Base-by-base conservation (phyloP, 352 stramenopile species). In the Achlya hypogyna region DNA sequence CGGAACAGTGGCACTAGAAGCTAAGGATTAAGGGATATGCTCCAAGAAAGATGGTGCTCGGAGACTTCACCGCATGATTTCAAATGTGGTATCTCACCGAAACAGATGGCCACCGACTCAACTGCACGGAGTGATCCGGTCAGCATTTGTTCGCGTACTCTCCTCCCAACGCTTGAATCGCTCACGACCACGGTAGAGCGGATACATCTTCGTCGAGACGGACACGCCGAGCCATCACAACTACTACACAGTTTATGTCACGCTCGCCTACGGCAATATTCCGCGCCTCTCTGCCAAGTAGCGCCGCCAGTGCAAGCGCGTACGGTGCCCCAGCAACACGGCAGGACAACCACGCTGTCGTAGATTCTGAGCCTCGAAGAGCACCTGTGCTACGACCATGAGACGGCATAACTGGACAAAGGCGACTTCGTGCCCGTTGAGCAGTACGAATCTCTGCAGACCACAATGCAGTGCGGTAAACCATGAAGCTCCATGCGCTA, bases 61-160 rank as follows among this genome's bases (percentile, higher is more conserved):
- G n/a, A n/a, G n/a, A n/a, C n/a, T n/a, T n/a, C n/a, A n/a, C n/a
- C n/a, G n/a, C n/a, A n/a, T n/a, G n/a, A n/a, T n/a, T n/a, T n/a
- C n/a, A n/a, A n/a, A n/a, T n/a, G n/a, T n/a, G n/a, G n/a, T n/a
- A n/a, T n/a, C n/a, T n/a, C n/a, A n/a, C n/a, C n/a, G n/a, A n/a
- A n/a, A n/a, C n/a, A n/a, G n/a, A n/a, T n/a, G n/a, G n/a, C n/a
- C n/a, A n/a, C n/a, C n/a, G n/a, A n/a, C n/a, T n/a, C n/a, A n/a
- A n/a, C n/a, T n/a, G 18, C 82, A 91, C 54, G 76, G 78, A 4
- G 88, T 89, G 40, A 81, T 93, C 35, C 75, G 82, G n/a, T 16
- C 56, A 8, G 23, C 56, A 14, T 28, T 64, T 51, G 29, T 47
- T 53, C 56, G 56, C 4, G 56, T 64, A 64, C 56, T 54, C 12